Evolutionary conservation across 1,284 basidiomycete genomes (phyloP), one percentile per base, ranked within the genome.

Genomic region (Boletellus deceptivus): DNA sequence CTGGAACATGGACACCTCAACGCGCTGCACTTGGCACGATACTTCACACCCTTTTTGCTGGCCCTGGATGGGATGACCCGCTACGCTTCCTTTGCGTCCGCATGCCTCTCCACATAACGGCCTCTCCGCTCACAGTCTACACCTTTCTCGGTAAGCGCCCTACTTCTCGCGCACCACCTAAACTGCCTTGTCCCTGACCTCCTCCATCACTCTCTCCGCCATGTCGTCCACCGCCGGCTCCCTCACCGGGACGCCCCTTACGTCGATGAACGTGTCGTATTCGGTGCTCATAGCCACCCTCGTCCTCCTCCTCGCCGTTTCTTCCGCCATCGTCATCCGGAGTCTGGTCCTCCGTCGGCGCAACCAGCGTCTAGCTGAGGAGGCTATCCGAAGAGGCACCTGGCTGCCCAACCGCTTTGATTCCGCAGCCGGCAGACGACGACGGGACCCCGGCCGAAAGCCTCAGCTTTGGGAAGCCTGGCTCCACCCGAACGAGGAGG

Each of bases 241-340:
- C 0, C 20, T 50, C 3, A 24, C 48, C 20, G 54, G 51, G 1
- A 43, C 55, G 1, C 2, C 41, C 1, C 13, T 53, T 22, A 10
- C 45, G 1, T 44, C 65, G 1, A 9, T 45, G 35, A 38, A 56
- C 13, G 24, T 46, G 22, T 67, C 67, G 0, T 68, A 55, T 17
- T 51, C 56, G 16, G 52, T 64, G 9, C 60, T 76, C 41, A 55
- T 77, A 70, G 82, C 83, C 3, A 86, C 83, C 2, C 75, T 86
- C 38, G 73, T 84, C 51, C 75, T 86, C 25, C 76, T 86, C n/a
- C 74, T 86, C 25, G 70, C 74, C 43, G 77, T 86, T n/a, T 83
- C 81, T 10, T 76, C 75, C 4, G 80, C 80, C 18, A 83, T 86
- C 58, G 75, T 86, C 56, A 55, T 77, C 47, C 80, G 83, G 29